Conservation (phyloP, 2,329 filamentous ascomycete genomes). For the Ascomycota sp. region DNA sequence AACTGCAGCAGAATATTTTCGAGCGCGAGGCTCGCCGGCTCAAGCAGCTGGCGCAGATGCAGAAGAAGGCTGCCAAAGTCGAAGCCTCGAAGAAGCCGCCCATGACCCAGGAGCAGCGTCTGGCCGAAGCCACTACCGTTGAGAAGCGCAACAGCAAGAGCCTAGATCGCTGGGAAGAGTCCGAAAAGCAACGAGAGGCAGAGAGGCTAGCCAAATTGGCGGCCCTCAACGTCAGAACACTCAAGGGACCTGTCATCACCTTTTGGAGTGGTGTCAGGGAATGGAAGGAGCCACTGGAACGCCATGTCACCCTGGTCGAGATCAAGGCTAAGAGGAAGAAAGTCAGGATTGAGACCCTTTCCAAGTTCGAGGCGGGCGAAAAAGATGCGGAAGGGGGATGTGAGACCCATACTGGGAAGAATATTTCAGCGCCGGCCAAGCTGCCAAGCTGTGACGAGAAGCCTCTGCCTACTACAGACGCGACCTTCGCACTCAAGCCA, state of each 20-base stretch:
- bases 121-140: conserved; percentile 62
- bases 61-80: conserved; percentile 47
- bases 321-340: conserved; percentile 40
- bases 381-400: conserved; percentile 1
- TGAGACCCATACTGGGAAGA: conserved; percentile 4
- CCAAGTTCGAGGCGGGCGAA: conserved; percentile 9
- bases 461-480: not conserved
- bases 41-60: conserved; percentile 48
- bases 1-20: conserved; percentile 49
- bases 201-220: conserved; percentile 67
- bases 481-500: too few relatives aligned
- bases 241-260: conserved; percentile 75
- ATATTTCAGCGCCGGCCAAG: not conserved
- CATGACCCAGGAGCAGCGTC: conserved; percentile 71
- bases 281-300: conserved; percentile 58
- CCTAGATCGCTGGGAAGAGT: conserved; percentile 81
- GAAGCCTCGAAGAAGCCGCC: conserved; percentile 57
- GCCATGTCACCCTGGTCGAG: conserved; percentile 39
- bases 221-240: conserved; percentile 66
- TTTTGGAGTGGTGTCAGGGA: conserved; percentile 86
- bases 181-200: conserved; percentile 73
- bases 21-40: conserved; percentile 50
- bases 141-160: conserved; percentile 80
- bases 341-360: conserved; percentile 16
- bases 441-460: conserved; percentile 1